These are phyloP conservation scores for Neohortaea acidophila DNA, from an alignment of 495 filamentous ascomycete genomes.

Conservation along the genomic window DNA sequence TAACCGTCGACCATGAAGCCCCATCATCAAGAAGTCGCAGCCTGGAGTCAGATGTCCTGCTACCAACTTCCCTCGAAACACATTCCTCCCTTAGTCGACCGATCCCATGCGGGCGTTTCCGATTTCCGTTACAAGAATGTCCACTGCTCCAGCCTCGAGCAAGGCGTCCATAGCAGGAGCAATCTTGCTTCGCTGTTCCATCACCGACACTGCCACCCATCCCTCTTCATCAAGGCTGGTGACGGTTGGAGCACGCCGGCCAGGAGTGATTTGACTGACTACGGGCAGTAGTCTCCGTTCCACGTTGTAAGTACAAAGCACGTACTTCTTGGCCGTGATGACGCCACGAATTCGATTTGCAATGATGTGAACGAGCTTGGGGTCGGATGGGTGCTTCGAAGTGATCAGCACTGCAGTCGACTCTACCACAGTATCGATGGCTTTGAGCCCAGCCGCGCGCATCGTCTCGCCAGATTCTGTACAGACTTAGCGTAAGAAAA, in stretches of 20 bases:
- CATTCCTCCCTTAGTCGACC: not conserved
- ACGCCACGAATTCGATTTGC: conserved; percentile 73
- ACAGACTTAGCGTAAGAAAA: conserved; percentile 1
- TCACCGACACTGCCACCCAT: conserved; percentile 85
- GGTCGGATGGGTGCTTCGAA: conserved; percentile 71
- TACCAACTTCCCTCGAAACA: no score
- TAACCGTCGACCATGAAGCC: no score
- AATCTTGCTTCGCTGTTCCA: conserved; percentile 85
- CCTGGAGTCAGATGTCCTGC: no score
- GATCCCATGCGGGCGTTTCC: conserved; percentile 59
- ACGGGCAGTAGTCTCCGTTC: conserved; percentile 46
- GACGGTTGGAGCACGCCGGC: conserved; percentile 85
- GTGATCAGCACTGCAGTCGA: conserved; percentile 82
- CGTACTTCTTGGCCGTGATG: conserved; percentile 87
- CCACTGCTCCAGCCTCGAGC: conserved; percentile 60
- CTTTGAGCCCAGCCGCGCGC: conserved; percentile 89
- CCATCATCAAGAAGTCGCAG: no score
- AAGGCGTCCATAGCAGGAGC: conserved; percentile 86
- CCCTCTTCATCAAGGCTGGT: conserved; percentile 71
- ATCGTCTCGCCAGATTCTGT: conserved; percentile 96
- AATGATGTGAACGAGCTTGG: conserved; percentile 62
- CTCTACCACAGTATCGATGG: conserved; percentile 83
- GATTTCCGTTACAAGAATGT: conserved; percentile 79
- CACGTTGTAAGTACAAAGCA: conserved; percentile 94
- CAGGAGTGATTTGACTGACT: conserved; percentile 73